Base-by-base conservation (phyloP, 169 alveolate species). In the Toxoplasma gondii region DNA sequence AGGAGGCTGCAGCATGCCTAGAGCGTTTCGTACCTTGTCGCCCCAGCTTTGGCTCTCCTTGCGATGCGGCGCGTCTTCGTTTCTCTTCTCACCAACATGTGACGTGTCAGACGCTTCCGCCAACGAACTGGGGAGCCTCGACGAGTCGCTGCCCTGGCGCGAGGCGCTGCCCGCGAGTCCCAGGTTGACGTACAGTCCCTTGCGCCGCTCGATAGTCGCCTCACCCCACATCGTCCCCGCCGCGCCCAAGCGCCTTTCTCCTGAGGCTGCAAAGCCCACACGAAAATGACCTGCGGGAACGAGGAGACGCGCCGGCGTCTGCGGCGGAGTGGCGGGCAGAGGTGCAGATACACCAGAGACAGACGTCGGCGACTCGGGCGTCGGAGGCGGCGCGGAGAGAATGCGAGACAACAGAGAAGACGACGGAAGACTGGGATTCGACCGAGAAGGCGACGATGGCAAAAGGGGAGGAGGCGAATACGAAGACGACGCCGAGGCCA, bases 261-360 rank as follows among this genome's bases (percentile, higher is more conserved):
- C 49, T 2, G 86, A 19, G 27, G 86, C 45, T 24, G 49, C 22
- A n/a, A 78, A 4, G 45, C 86, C 43, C 44, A 78, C 44, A 19
- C 86, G 44, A n/a, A 78, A 17, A 27, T 78, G 86, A 27, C 86
- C 86, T 78, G 86, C 86, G 2, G 39, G 86, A 19, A 78, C 45
- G 39, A 78, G 86, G 45, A 78, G 22, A 31, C 49, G 39, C 22
- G 86, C 29, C 22, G 86, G n/a, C 39, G 9, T 78, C 39, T 78
- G 39, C 44, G 39, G 22, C 44, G 10, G 22, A 45, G 39, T 31
- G 39, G 86, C 86, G 1, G 45, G 45, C 2, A 19, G 43, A 1
- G 49, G 39, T 27, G 86, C 24, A 27, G 74, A 64, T 16, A 64
- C 74, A 27, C 74, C 58, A 12, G 58, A 12, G 29, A 64, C 29